These are phyloP conservation scores for Malus sylvestris DNA, from an alignment of 306 rosid species.

Conservation along the genomic window DNA sequence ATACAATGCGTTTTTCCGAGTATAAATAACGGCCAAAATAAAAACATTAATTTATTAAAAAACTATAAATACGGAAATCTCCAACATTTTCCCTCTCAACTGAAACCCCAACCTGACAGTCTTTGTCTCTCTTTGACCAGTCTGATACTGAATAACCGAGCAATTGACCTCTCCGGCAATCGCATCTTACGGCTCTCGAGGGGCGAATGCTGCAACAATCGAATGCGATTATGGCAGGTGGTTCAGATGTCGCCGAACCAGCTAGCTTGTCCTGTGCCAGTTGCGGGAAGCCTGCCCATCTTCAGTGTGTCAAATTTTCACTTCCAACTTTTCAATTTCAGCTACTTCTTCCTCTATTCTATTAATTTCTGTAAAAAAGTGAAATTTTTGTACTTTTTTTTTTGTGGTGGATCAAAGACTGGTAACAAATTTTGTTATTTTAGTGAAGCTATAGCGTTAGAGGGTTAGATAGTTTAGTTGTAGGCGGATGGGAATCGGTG, in stretches of 20 bases:
- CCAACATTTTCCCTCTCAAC: background rate
- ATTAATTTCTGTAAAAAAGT: background rate
- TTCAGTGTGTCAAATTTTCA: conserved; percentile 49
- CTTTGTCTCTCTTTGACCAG: background rate
- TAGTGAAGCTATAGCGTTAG: too few relatives aligned
- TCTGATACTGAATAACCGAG: background rate
- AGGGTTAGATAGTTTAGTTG: too few relatives aligned
- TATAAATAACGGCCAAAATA: background rate
- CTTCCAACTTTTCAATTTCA: background rate
- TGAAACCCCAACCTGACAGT: background rate
- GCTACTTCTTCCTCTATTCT: background rate
- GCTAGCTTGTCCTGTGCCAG: conserved; percentile 48
- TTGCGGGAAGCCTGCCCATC: conserved; percentile 75
- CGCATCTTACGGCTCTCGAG: background rate
- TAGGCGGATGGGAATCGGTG: too few relatives aligned
- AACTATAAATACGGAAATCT: background rate
- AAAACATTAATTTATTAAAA: background rate
- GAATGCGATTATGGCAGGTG: conserved; percentile 44
- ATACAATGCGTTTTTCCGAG: background rate
- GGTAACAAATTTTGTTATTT: too few relatives aligned
- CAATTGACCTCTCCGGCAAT: conserved; percentile 7
- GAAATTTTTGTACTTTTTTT: background rate
- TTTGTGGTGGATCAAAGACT: background rate
- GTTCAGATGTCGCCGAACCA: conserved; percentile 37
- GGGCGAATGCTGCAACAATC: background rate